phyloP scores from a whole-genome alignment of 2,329 filamentous ascomycete genomes.

The Ceratocystis variospora region DNA sequence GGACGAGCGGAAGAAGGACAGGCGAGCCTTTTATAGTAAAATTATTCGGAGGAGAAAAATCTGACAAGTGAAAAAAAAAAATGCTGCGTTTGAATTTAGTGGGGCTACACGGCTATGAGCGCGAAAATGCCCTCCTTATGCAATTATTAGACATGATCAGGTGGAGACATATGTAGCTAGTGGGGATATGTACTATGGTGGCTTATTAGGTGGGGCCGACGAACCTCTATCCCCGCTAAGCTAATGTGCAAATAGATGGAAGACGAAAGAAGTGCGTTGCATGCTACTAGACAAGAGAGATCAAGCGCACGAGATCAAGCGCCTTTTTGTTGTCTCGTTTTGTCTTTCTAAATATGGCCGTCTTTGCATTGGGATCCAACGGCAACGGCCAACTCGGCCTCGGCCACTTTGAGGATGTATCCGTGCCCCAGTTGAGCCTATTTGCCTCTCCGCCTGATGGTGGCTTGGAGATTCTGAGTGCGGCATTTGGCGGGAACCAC shows the following conservation, averaged over 20 bases:
- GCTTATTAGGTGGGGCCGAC: not conserved
- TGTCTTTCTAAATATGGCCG: conserved; percentile 21
- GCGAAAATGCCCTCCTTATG: not conserved
- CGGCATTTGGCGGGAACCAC: conserved; percentile 69
- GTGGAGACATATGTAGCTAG: conserved; percentile 6
- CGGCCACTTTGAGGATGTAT: conserved; percentile 57
- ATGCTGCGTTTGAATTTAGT: conserved; percentile 2
- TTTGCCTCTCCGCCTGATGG: conserved; percentile 35
- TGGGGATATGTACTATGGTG: not conserved
- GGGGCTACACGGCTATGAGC: conserved; percentile 1
- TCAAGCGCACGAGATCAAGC: not conserved
- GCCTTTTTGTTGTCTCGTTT: not conserved
- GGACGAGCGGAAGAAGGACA: not conserved
- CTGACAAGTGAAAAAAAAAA: not conserved
- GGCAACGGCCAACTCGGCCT: conserved; percentile 62
- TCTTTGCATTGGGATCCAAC: conserved; percentile 64
- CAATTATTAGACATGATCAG: not conserved
- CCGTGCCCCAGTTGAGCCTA: conserved; percentile 47
- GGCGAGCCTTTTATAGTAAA: conserved; percentile 11
- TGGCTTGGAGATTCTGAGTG: conserved; percentile 22
- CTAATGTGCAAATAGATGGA: not conserved
- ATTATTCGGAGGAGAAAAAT: conserved; percentile 2
- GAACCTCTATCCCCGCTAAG: conserved; percentile 10
- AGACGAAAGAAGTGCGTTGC: not conserved
- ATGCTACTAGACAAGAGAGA: not conserved